Percentiles rank a stretch among this genome's conserved stretches.
phyloP scores from a whole-genome alignment of 768 basidiomycete genomes.

The Lactarius hatsudake region DNA sequence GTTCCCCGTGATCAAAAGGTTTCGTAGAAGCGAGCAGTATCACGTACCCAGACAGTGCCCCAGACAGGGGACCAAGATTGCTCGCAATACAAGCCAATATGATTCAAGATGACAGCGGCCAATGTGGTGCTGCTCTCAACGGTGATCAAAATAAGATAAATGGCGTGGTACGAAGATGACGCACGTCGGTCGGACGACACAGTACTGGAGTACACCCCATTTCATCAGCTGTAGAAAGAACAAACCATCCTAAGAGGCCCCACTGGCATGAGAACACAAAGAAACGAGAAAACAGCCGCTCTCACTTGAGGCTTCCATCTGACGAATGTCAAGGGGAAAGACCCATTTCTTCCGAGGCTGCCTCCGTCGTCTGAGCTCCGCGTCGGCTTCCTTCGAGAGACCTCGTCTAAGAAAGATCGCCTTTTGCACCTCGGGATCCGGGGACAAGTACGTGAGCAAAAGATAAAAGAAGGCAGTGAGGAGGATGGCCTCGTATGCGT shows the following conservation, averaged over 20 bases:
- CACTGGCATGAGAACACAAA: constrained; percentile 16
- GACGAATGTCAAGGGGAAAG: constrained; percentile 62
- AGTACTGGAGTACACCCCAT: constrained; percentile 74
- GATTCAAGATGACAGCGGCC: constrained; percentile 59
- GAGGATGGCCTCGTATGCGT: constrained; percentile 74
- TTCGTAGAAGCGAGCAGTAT: neutral
- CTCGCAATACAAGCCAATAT: constrained; percentile 69
- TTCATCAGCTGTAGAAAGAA: constrained; percentile 74
- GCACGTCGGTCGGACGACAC: constrained; percentile 58
- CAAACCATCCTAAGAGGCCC: constrained; percentile 49
- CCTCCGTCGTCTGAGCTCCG: constrained; percentile 41
- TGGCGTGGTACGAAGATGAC: constrained; percentile 25
- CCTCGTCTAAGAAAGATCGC: constrained; percentile 56
- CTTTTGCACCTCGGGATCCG: constrained; percentile 58
- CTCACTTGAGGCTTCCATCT: constrained; percentile 59
- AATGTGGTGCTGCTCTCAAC: constrained; percentile 48
- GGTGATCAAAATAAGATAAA: neutral
- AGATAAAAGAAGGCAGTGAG: constrained; percentile 79
- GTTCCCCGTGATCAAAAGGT: neutral
- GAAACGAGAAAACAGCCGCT: neutral
- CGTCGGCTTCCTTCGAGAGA: constrained; percentile 55
- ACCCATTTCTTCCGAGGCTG: constrained; percentile 58
- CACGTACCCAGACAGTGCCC: constrained; percentile 64
- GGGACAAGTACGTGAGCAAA: constrained; percentile 66
- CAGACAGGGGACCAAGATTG: constrained; percentile 64